Evolutionary conservation across 805 yeast genomes (phyloP).

Genomic region (Lachancea fermentati): DNA sequence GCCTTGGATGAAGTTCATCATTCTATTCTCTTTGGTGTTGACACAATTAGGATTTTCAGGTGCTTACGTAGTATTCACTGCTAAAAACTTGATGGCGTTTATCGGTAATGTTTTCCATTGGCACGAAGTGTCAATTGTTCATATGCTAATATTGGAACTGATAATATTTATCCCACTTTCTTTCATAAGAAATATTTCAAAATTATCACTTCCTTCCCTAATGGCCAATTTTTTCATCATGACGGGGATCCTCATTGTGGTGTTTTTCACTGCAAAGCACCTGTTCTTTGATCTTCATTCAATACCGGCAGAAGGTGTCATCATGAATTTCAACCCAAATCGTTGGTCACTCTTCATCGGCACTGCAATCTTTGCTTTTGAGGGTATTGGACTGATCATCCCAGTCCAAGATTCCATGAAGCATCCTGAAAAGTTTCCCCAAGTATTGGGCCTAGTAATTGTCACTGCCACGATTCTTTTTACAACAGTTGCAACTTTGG

Average conservation of each 20-base stretch:
- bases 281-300: constrained; percentile 22
- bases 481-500: constrained; percentile 58
- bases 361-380: constrained; percentile 83
- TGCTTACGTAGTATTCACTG: constrained; percentile 74
- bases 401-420: constrained; percentile 82
- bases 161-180: constrained; percentile 61
- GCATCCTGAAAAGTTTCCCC: constrained; percentile 66
- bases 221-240: constrained; percentile 67
- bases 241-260: constrained; percentile 57
- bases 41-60: constrained; percentile 80
- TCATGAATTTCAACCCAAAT: constrained; percentile 44
- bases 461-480: constrained; percentile 57
- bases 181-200: constrained; percentile 69
- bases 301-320: constrained; percentile 50
- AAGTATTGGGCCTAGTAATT: constrained; percentile 56
- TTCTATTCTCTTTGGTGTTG: constrained; percentile 55
- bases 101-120: constrained; percentile 42
- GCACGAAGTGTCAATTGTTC: constrained; percentile 33
- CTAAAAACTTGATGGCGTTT: constrained; percentile 66
- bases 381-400: constrained; percentile 76
- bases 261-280: constrained; percentile 44
- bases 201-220: constrained; percentile 63
- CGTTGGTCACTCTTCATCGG: constrained; percentile 73
- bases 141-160: constrained; percentile 50
- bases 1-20: constrained; percentile 54